These are phyloP conservation scores for Candida dubliniensis DNA, from an alignment of 1,139 yeast species.

Conservation along the genomic window DNA sequence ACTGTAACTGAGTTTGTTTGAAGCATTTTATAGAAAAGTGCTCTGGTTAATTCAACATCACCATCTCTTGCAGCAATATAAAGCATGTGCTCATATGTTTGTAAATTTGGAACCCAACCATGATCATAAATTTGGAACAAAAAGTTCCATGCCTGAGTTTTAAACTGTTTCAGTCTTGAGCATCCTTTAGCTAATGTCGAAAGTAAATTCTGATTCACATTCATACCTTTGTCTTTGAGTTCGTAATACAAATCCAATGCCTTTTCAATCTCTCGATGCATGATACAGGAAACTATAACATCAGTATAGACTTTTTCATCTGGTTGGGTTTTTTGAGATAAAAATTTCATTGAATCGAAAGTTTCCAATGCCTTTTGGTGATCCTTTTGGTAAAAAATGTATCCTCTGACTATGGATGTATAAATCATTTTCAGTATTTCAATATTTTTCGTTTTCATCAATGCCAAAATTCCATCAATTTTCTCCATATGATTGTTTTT, in stretches of 20 bases:
- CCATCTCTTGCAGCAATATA: conserved; percentile 77
- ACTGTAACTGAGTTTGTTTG: conserved; percentile 37
- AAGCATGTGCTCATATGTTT: conserved; percentile 67
- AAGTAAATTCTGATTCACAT: conserved; percentile 48
- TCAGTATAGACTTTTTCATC: conserved; percentile 66
- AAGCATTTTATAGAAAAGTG: conserved; percentile 60
- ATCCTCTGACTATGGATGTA: conserved; percentile 65
- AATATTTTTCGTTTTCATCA: conserved; percentile 51
- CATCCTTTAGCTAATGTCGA: conserved; percentile 76
- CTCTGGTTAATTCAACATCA: conserved; percentile 72
- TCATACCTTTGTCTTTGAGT: conserved; percentile 42
- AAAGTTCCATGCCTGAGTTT: conserved; percentile 72
- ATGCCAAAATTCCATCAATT: conserved; percentile 38
- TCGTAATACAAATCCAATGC: conserved; percentile 79
- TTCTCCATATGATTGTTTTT: conserved; percentile 30
- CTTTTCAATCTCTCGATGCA: conserved; percentile 62
- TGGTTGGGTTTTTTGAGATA: conserved; percentile 65
- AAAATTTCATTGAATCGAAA: conserved; percentile 84
- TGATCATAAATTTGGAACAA: conserved; percentile 63
- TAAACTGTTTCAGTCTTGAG: conserved; percentile 44
- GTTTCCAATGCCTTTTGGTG: conserved; percentile 66
- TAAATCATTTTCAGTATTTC: conserved; percentile 60
- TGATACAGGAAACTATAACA: conserved; percentile 65
- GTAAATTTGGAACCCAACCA: conserved; percentile 49
- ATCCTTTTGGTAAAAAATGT: conserved; percentile 53